These are phyloP conservation scores for Yamadazyma sp. DNA, from an alignment of 1,139 yeast genomes.

Conservation along the genomic window DNA sequence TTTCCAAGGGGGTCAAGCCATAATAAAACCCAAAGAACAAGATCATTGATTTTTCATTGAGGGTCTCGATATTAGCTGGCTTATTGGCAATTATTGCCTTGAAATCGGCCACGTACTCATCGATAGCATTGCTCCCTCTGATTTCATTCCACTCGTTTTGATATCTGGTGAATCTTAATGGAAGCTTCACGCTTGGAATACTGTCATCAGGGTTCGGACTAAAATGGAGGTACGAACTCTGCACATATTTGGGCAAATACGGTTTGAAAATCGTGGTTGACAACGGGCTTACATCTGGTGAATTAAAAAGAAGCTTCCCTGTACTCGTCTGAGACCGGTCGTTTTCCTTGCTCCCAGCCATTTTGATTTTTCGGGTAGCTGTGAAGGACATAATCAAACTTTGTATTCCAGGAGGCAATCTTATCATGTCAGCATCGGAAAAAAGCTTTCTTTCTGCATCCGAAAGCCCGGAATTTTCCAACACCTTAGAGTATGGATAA, in stretches of 20 bases:
- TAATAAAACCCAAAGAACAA: constrained; percentile 62
- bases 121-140: constrained; percentile 41
- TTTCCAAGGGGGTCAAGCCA: constrained; percentile 54
- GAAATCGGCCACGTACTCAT: constrained; percentile 33
- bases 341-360: neutral
- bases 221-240: constrained; percentile 22
- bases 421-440: constrained; percentile 43
- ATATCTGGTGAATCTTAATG: constrained; percentile 37
- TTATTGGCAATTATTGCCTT: constrained; percentile 19
- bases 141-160: constrained; percentile 52
- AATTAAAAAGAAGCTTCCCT: constrained; percentile 7
- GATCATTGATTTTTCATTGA: constrained; percentile 44
- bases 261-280: constrained; percentile 37
- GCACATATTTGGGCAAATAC: constrained; percentile 36
- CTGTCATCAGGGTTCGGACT: constrained; percentile 6
- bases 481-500: constrained; percentile 26
- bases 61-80: constrained; percentile 13
- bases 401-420: constrained; percentile 73
- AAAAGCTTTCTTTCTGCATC: constrained; percentile 36
- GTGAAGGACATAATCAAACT: constrained; percentile 57
- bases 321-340: neutral
- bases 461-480: constrained; percentile 32
- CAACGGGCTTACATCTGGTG: constrained; percentile 25
- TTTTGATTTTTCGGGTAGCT: constrained; percentile 34
- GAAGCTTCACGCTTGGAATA: constrained; percentile 25